Evolutionary conservation across 495 filamentous ascomycete species (phyloP).

Genomic region (Lasiosphaeria hispida): DNA sequence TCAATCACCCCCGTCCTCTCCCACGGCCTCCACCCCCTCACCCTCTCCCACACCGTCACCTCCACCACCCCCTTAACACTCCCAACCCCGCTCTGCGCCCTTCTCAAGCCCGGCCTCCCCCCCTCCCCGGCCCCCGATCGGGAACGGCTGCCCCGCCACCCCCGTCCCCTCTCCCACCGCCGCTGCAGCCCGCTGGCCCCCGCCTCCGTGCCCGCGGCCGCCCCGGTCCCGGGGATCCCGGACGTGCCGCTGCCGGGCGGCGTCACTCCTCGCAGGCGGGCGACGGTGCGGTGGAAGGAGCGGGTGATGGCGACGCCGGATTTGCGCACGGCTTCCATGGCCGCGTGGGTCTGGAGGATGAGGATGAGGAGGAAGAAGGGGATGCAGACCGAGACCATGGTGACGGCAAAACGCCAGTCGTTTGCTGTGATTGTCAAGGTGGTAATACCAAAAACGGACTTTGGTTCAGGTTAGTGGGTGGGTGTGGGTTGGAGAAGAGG

Average conservation of each 20-base stretch:
- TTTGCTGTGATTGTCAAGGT: constrained; percentile 22
- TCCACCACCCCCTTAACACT: background rate
- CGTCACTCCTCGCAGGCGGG: too few relatives aligned
- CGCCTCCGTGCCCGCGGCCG: background rate
- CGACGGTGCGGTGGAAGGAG: background rate
- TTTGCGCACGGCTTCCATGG: constrained; percentile 12
- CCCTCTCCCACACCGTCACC: background rate
- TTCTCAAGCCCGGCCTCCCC: background rate
- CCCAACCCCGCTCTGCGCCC: background rate
- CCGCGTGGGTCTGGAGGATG: constrained; percentile 26
- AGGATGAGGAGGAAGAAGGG: constrained; percentile 35
- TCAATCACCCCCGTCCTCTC: background rate
- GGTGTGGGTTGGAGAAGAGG: background rate
- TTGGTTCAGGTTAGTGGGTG: background rate
- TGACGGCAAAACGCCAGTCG: constrained; percentile 33
- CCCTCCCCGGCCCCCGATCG: background rate
- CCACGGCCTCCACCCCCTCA: background rate
- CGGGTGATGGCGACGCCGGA: background rate
- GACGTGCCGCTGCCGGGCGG: too few relatives aligned
- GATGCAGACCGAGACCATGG: constrained; percentile 32
- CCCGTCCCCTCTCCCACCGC: background rate
- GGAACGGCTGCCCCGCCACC: background rate
- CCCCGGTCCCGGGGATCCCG: too few relatives aligned
- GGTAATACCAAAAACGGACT: constrained; percentile 9
- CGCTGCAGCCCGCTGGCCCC: background rate